phyloP scores from a whole-genome alignment of 768 basidiomycete genomes.

The Pisolithus albus region DNA sequence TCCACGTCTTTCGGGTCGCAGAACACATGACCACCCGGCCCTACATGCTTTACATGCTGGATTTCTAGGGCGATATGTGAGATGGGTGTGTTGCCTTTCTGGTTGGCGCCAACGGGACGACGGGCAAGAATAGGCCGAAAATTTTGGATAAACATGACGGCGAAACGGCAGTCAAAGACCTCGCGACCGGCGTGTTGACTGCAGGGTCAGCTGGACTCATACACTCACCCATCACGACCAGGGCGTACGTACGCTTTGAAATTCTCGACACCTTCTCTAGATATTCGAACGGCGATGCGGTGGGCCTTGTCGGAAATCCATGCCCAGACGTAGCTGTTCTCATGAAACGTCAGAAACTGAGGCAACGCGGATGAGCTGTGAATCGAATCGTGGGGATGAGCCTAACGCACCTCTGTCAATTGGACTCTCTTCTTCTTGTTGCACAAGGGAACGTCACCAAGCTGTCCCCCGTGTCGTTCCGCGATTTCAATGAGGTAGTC shows the following conservation, averaged over 20 bases:
- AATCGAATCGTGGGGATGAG: background rate
- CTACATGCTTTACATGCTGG: constrained; percentile 34
- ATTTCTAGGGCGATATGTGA: constrained; percentile 52
- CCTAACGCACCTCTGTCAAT: constrained; percentile 46
- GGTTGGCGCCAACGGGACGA: constrained; percentile 37
- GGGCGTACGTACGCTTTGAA: constrained; percentile 34
- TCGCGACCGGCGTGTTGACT: constrained; percentile 22
- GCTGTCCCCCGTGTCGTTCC: constrained; percentile 44
- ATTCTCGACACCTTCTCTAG: constrained; percentile 39
- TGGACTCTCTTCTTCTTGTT: constrained; percentile 49
- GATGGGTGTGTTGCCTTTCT: constrained; percentile 32
- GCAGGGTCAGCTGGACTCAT: no score
- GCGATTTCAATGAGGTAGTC: constrained; percentile 45
- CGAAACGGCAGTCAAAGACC: constrained; percentile 41
- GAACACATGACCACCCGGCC: constrained; percentile 36
- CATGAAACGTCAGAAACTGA: constrained; percentile 52
- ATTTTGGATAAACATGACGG: constrained; percentile 39
- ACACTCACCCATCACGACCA: background rate
- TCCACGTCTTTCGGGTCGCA: constrained; percentile 46
- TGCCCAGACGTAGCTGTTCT: constrained; percentile 53
- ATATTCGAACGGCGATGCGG: constrained; percentile 48
- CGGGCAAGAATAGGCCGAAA: constrained; percentile 49
- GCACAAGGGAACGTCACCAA: constrained; percentile 18
- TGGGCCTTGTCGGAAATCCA: constrained; percentile 51
- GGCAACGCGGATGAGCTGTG: background rate